Evolutionary conservation across 331 rosid species (phyloP).

Genomic region (Pyracantha coccinea): DNA sequence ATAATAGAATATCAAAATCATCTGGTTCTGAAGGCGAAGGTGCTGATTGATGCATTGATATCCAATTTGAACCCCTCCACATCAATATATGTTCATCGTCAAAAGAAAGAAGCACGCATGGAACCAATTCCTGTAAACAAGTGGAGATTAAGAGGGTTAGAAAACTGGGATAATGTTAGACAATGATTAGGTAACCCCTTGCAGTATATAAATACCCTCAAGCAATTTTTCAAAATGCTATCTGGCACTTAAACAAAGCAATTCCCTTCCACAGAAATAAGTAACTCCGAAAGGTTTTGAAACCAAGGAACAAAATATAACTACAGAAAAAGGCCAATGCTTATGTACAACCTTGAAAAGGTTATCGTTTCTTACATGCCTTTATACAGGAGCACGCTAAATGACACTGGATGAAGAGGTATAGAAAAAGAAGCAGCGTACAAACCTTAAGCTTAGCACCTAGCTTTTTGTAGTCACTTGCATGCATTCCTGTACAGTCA

Average conservation of each 20-base stretch:
- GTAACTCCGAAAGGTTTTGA: background rate
- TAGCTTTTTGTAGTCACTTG: conserved; percentile 90
- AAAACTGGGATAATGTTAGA: background rate
- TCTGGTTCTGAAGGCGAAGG: conserved; percentile 23
- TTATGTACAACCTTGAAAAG: background rate
- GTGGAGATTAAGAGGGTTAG: conserved; percentile 15
- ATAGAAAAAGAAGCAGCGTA: conserved; percentile 4
- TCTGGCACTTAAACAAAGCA: background rate
- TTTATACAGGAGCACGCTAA: background rate
- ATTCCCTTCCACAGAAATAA: background rate
- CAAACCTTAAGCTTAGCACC: conserved; percentile 92
- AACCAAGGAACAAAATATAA: background rate
- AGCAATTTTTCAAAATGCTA: background rate
- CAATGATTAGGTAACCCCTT: conserved; percentile 6
- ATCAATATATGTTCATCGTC: conserved; percentile 78
- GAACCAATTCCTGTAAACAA: conserved; percentile 77
- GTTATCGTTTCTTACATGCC: background rate
- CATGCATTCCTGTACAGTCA: conserved; percentile 82
- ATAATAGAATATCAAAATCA: conserved; percentile 21
- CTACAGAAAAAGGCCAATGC: background rate
- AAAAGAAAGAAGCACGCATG: conserved; percentile 84
- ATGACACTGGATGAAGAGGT: background rate
- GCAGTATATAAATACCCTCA: background rate
- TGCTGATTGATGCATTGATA: conserved; percentile 38
- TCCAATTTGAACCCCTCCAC: conserved; percentile 85